phyloP scores from a whole-genome alignment of 1,284 basidiomycete species.

The Cutaneotrichosporon curvatum region DNA sequence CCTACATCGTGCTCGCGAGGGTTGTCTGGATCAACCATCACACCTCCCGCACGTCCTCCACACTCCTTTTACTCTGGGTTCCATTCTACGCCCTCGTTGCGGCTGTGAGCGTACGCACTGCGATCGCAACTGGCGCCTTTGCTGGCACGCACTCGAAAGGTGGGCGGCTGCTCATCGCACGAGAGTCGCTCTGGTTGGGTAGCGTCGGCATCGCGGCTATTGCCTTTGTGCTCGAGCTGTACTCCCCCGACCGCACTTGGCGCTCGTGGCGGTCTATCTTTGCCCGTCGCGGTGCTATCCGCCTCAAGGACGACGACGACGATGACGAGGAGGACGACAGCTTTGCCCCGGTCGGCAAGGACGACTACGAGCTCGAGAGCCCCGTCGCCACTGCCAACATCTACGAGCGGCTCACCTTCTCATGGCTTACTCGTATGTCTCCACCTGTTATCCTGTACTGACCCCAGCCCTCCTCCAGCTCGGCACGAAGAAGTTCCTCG shows the following conservation, averaged over 20 bases:
- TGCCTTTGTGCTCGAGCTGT: constrained; percentile 62
- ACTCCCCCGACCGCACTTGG: constrained; percentile 57
- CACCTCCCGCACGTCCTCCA: constrained; percentile 67
- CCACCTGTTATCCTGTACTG: constrained; percentile 1
- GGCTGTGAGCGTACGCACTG: constrained; percentile 60
- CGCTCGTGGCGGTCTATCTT: constrained; percentile 3
- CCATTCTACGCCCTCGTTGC: constrained; percentile 58
- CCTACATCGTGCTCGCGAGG: constrained; percentile 31
- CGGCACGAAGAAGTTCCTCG: constrained; percentile 52
- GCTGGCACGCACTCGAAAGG: constrained; percentile 17
- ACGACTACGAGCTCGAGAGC: constrained; percentile 56
- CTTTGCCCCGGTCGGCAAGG: constrained; percentile 19
- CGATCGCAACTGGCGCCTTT: constrained; percentile 40
- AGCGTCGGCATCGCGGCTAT: constrained; percentile 52
- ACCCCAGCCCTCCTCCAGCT: constrained; percentile 27
- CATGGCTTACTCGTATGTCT: constrained; percentile 33
- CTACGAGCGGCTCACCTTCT: constrained; percentile 50
- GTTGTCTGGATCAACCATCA: constrained; percentile 59
- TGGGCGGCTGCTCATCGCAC: constrained; percentile 31
- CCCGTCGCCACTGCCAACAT: constrained; percentile 76
- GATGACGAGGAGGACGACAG: constrained; percentile 33
- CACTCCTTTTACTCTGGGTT: constrained; percentile 75
- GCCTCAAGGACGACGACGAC: constrained; percentile 33
- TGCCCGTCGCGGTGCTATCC: constrained; percentile 26
- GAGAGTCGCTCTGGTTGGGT: constrained; percentile 42